Base-by-base conservation (phyloP, 352 stramenopile genomes). In the Pythium phragmitis region DNA sequence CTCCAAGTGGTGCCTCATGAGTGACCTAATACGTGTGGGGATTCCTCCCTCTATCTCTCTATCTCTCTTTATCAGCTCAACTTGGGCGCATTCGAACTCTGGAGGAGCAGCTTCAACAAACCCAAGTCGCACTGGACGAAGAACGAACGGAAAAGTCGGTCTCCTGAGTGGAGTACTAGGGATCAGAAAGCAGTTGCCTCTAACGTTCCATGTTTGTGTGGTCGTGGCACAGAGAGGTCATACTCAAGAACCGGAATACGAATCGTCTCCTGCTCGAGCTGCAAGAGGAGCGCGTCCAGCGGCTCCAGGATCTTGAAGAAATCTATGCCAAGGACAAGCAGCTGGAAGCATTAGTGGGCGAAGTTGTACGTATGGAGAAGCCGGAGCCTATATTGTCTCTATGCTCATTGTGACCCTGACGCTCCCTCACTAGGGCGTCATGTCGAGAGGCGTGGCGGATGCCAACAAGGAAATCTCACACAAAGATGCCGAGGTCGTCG, bases 271-370 rank as follows among this genome's bases (percentile, higher is more conserved):
- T 92, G 17, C 79, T 90, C 60, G 77, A 92, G 48, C 68, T 92
- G 4, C 74, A 85, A 36, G 82, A 91, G 59, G 80, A 91, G 52
- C 82, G 82, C n/a, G 80, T 91, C 5, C 82, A 92, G 54, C 68
- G 82, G 36, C 57, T 92, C n/a, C 82, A 92, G 45, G 82, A 92
- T 68, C 65, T 90, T 7, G 76, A 92, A 48, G 82, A 92, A 58
- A 92, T 92, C 59, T 92, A 92, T 54, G 70, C 80, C 13, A 92
- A 92, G 57, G 80, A 92, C 46, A 92, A 90, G 55, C 72, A 86
- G 33, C 60, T 92, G 8, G 82, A 88, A 42, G 71, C 82, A 14
- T 56, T 92, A 13, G 56, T 75, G 4, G 71, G 46, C 21, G 80
- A 89, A 81, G 80, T 88, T 65, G 82, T 91, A 48, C 7, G 68